Conservation (phyloP, 345 rosid genomes). For the Eucalyptus camaldulensis region DNA sequence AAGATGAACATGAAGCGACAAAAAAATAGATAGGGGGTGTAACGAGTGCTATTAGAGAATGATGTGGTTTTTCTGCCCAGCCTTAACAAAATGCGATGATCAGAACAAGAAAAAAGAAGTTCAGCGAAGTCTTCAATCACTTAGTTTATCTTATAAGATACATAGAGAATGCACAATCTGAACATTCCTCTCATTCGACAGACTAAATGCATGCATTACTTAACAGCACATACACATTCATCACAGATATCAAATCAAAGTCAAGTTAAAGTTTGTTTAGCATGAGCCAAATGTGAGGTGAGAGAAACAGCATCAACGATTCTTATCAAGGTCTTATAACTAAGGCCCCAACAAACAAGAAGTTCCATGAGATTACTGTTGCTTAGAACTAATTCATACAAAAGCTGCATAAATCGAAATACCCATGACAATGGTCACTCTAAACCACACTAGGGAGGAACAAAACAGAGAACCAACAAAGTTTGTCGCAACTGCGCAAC, state of each 20-base stretch:
- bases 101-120: background rate
- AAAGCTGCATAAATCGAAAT: background rate
- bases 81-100: background rate
- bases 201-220: background rate
- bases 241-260: background rate
- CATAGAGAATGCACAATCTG: background rate
- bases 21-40: background rate
- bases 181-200: background rate
- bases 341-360: background rate
- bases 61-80: background rate
- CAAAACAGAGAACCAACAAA: background rate
- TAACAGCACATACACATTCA: background rate
- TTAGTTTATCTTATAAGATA: background rate
- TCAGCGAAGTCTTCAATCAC: background rate
- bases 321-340: background rate
- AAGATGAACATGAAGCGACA: background rate
- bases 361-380: background rate
- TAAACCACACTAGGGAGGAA: background rate
- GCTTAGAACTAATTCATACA: background rate
- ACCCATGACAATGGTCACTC: background rate
- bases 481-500: background rate
- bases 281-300: background rate
- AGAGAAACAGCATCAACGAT: background rate
- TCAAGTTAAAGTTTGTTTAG: background rate
- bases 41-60: background rate